Conservation (phyloP, 805 yeast species). For the Wickerhamiella cacticola region DNA sequence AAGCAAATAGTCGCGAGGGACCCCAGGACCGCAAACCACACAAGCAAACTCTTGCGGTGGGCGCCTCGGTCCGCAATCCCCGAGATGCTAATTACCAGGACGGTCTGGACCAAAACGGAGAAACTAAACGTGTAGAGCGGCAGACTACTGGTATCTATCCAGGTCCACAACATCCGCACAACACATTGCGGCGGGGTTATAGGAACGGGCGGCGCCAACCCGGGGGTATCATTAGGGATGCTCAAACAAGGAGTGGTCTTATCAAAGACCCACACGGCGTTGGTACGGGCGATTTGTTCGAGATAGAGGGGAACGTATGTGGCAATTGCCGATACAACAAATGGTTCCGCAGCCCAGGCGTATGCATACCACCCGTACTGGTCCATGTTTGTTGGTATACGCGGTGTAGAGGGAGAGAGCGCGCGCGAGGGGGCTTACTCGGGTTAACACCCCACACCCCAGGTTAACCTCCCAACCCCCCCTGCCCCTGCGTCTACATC, state of each 20-base stretch:
- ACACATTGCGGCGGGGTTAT: conserved; percentile 36
- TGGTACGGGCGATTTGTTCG: conserved; percentile 60
- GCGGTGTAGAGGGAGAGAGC: background rate
- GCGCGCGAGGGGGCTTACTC: background rate
- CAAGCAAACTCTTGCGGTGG: conserved; percentile 44
- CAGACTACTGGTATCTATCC: conserved; percentile 59
- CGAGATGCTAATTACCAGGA: conserved; percentile 57
- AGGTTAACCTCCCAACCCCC: too few relatives aligned
- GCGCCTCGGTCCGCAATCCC: conserved; percentile 59
- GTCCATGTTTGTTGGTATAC: background rate
- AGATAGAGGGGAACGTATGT: conserved; percentile 63
- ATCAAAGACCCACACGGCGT: conserved; percentile 53
- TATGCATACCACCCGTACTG: conserved; percentile 53
- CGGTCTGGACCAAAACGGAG: conserved; percentile 60
- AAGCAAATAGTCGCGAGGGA: conserved; percentile 41
- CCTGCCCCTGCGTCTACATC: too few relatives aligned
- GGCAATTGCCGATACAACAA: conserved; percentile 65
- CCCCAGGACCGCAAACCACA: conserved; percentile 50
- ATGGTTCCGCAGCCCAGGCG: conserved; percentile 70
- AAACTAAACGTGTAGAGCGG: conserved; percentile 63
- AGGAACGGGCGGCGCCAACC: conserved; percentile 20
- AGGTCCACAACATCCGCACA: conserved; percentile 34
- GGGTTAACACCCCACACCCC: too few relatives aligned
- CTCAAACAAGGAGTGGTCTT: conserved; percentile 42
- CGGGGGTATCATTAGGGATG: conserved; percentile 20